Base-by-base conservation (phyloP, 352 stramenopile species). In the Elongisporangium anandrum region DNA sequence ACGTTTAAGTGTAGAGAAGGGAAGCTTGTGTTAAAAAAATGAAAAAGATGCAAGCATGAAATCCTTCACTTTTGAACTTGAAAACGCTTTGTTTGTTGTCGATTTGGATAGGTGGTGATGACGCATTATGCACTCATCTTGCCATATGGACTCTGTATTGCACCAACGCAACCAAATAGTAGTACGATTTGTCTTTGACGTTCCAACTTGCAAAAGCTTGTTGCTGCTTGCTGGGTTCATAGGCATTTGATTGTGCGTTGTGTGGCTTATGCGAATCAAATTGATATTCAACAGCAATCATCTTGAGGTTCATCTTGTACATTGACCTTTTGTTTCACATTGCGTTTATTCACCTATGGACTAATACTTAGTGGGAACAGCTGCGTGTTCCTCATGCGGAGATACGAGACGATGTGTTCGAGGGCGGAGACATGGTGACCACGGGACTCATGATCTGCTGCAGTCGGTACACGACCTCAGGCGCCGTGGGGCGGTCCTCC, bases 391-490 rank as follows among this genome's bases (percentile, higher is more conserved):
- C 29, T 41, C 9, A 41, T 41, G 29, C 29, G 5, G 29, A 41
- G 29, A 41, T 41, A 15, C 29, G 29, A 41, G 29, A 41, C 29
- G 29, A 41, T 41, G 29, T 41, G 29, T 8, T 13, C 9, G 29
- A 41, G 29, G 29, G 29, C 29, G 29, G 29, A 41, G 29, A 41
- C 29, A 41, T 41, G 29, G 29, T 41, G 29, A 13, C 29, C 29
- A 41, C 29, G 1, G 29, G 29, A 8, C 29, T 41, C 19, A 75
- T 54, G 47, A 81, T 75, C 69, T 82, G 74, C 52, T 87, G 69
- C 39, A 90, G 66, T n/a, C 67, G 59, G 56, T 91, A 89, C 17
- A 76, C 70, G 24, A 88, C 68, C 53, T 88, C 70, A 1, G 73
- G 72, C 20, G 81, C 78, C 4, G 75, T 85, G 38, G 81, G 81